Evolutionary conservation across 305 asterid species (phyloP).

Genomic region (Fraxinus sp.): DNA sequence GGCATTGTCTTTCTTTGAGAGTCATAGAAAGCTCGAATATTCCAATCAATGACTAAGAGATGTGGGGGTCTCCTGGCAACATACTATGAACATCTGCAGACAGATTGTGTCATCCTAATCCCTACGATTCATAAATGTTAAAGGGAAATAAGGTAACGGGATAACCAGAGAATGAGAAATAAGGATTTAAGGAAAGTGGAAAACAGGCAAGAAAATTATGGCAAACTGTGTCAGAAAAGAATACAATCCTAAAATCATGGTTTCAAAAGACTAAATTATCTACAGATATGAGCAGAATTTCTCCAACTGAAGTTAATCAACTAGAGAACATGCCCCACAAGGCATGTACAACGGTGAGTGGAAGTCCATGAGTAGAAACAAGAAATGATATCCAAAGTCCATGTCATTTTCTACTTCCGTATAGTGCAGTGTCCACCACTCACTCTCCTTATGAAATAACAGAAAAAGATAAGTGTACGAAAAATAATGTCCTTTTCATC

Average conservation of each 20-base stretch:
- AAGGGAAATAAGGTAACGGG: neutral
- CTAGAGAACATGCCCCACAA: slow-evolving; percentile 20
- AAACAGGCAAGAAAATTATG: slow-evolving; percentile 10
- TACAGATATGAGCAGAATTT: neutral
- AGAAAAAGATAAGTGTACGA: slow-evolving; percentile 25
- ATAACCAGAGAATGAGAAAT: neutral
- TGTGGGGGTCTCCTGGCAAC: neutral
- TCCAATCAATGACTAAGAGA: neutral
- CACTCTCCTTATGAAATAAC: slow-evolving; percentile 24
- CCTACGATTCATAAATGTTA: neutral
- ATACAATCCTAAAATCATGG: slow-evolving; percentile 7
- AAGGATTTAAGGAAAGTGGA: neutral
- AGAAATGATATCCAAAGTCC: slow-evolving; percentile 37
- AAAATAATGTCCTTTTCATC: slow-evolving; percentile 24
- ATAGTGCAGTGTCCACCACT: slow-evolving; percentile 29
- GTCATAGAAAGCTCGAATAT: neutral
- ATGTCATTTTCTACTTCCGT: slow-evolving; percentile 39
- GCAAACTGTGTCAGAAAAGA: neutral
- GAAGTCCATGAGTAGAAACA: slow-evolving; percentile 18
- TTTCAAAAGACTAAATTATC: slow-evolving; percentile 20
- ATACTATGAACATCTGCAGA: neutral
- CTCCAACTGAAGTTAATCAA: slow-evolving; percentile 18
- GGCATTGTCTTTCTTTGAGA: neutral
- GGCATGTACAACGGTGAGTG: slow-evolving; percentile 22
- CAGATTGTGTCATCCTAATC: neutral